Base-by-base conservation (phyloP, 202 grass and related monocot genomes). In the Setaria italica region DNA sequence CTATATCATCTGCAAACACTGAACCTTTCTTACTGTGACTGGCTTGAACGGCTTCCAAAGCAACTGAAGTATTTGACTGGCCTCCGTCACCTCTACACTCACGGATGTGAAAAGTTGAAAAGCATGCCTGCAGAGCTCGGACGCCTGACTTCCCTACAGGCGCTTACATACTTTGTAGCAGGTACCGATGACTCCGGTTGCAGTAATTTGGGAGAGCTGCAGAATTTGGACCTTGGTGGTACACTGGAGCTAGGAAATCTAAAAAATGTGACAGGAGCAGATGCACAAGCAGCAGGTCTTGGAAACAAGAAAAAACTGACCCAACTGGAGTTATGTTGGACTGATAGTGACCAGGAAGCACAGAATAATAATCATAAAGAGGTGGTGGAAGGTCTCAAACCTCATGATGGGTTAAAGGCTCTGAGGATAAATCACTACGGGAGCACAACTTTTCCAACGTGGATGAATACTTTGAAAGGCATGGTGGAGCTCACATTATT, bases 21-120 rank as follows among this genome's bases (percentile, higher is more conserved):
- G 25, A 64, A 67, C 11, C 85, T 91, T 51, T 15, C 8, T 20
- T 0, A 0, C 2, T 85, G 80, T 47, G 0, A 0, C 0, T 0
- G 0, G 0, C 60, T 90, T 25, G 0, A 0, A 11, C 9, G 43
- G 1, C 60, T 87, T 32, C 80, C 89, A 0, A 6, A 73, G 14
- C 39, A 10, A 57, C 56, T 91, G 80, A 74, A 29, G 78, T 80
- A 74, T 62, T 80, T 90, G 85, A 76, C n/a, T 63, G 77, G 3
- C 34, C 89, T 90, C 56, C 79, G 80, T 14, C 84, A 91, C 33
- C 66, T 91, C 9, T 63, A 77, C 11, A 51, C 59, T 39, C 11
- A 86, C 62, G 8, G 54, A 0, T 81, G 75, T 37, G 0, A 0
- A 2, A 0, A 0, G 0, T 71, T 91, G 14, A 66, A 17, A 16